Evolutionary conservation across 2,329 filamentous ascomycete genomes (phyloP), one percentile per base, ranked within the genome.

Genomic region (Penicillium sp.): DNA sequence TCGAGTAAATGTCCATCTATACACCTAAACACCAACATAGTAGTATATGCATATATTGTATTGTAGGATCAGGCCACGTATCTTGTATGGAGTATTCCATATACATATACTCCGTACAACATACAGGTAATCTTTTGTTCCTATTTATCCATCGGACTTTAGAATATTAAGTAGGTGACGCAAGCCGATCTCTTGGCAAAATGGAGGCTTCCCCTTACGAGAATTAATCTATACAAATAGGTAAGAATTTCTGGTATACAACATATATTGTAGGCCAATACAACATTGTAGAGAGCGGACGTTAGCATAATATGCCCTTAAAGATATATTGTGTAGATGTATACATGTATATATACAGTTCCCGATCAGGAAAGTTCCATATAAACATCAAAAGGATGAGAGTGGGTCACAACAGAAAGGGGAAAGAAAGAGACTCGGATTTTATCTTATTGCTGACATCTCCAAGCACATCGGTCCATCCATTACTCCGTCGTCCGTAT

Each of bases 101-200:
- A 29, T 29, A 29, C 12, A 29, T 29, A 12, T 29, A 17, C 17
- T 17, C 17, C 17, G 17, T 17, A 26, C 24, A 6, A 5, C 4
- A 6, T 31, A 31, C 29, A 10, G 19, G 32, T 33, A n/a, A n/a
- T 33, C 3, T 1, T 9, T 9, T 17, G 17, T 17, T n/a, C 6
- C 6, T 9, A 38, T 21, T 38, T 38, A 38, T 24, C 19, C 8
- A 24, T 10, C 21, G 37, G 37, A 39, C 15, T 41, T 13, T 19
- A n/a, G 29, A 26, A 12, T 6, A 38, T 40, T 40, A 19, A 39
- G 33, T 40, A 47, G 54, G 42, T 58, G 54, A 58, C 56, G 56
- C 57, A 59, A 58, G 57, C 54, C 53, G 51, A 57, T 57, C 53
- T 51, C 54, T 56, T 57, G 51, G 53, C 48, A 13, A 8, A 4